Conservation (phyloP, 2,329 filamentous ascomycete species). For the Chaetomium sp. region DNA sequence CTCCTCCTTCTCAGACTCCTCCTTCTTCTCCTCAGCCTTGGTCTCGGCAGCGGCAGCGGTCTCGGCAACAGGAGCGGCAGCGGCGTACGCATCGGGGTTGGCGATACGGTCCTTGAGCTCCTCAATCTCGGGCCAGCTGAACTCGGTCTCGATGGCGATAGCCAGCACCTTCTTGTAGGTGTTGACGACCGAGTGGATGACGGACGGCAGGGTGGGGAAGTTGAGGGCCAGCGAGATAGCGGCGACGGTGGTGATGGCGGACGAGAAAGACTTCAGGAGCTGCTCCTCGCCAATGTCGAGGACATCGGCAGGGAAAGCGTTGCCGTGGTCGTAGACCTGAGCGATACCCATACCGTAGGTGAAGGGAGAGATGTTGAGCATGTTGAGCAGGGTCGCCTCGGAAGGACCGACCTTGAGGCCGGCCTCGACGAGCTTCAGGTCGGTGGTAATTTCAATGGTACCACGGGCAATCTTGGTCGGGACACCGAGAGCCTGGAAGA, state of each 20-base stretch:
- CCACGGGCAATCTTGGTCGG: slow-evolving; percentile 99
- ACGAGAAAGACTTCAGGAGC: slow-evolving; percentile 80
- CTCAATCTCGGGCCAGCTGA: slow-evolving; percentile 93
- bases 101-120: slow-evolving; percentile 99
- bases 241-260: slow-evolving; percentile 84
- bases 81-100: slow-evolving; percentile 95
- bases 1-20: slow-evolving; percentile 69
- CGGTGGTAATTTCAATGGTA: slow-evolving; percentile 99
- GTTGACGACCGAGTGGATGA: slow-evolving; percentile 97
- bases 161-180: slow-evolving; percentile 95
- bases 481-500: slow-evolving; percentile 99
- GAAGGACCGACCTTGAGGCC: slow-evolving; percentile 95
- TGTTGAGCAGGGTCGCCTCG: slow-evolving; percentile 98
- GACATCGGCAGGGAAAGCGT: slow-evolving; percentile 82
- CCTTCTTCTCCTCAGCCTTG: slow-evolving; percentile 64
- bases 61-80: slow-evolving; percentile 72
- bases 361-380: slow-evolving; percentile 99
- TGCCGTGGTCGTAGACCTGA: slow-evolving; percentile 97
- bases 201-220: slow-evolving; percentile 94
- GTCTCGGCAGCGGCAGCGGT: slow-evolving; percentile 55
- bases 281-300: slow-evolving; percentile 95
- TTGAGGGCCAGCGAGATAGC: slow-evolving; percentile 87
- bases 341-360: slow-evolving; percentile 96
- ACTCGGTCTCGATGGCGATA: slow-evolving; percentile 86
- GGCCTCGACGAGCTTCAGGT: slow-evolving; percentile 96